A percentile compares a stretch with the other conserved stretches of the same genome.
phyloP scores from a whole-genome alignment of 2,329 filamentous ascomycete species.

The Diaporthe citrichinensis region DNA sequence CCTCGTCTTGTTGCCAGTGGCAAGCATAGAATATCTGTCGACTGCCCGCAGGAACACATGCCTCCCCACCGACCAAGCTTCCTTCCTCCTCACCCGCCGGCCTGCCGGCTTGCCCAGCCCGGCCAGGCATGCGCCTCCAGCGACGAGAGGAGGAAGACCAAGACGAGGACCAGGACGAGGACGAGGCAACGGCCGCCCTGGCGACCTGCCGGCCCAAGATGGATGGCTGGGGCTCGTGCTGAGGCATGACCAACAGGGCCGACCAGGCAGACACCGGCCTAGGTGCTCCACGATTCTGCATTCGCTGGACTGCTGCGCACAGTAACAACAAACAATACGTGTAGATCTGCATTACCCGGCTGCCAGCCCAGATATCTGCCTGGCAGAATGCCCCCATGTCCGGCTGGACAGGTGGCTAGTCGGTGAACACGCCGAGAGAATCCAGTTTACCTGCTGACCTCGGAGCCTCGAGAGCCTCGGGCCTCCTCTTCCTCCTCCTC shows the following conservation, averaged over 20 bases:
- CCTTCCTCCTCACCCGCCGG: not conserved
- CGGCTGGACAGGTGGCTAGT: not conserved
- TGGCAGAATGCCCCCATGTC: not conserved
- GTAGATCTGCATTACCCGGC: not conserved
- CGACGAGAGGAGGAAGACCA: not conserved
- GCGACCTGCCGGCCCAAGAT: conserved; percentile 19
- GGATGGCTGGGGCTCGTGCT: conserved; percentile 20
- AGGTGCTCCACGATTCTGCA: conserved; percentile 24
- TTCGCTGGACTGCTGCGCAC: conserved; percentile 12
- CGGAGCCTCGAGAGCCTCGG: conserved; percentile 16
- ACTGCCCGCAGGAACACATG: not conserved
- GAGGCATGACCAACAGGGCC: not conserved
- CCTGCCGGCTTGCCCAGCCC: conserved; percentile 8
- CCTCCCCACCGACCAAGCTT: conserved; percentile 10
- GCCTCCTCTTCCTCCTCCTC: not conserved
- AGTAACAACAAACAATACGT: not conserved
- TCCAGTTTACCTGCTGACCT: not conserved
- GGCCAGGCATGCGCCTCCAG: not conserved
- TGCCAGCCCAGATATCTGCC: conserved; percentile 1
- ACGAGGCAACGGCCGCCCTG: conserved; percentile 29
- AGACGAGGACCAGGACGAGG: not conserved
- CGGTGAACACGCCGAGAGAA: not conserved
- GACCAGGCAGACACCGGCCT: conserved; percentile 24
- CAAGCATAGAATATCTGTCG: not conserved
- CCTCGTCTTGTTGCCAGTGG: not conserved